Conservation (phyloP, 2,329 filamentous ascomycete species). For the Alternaria gansuensis region DNA sequence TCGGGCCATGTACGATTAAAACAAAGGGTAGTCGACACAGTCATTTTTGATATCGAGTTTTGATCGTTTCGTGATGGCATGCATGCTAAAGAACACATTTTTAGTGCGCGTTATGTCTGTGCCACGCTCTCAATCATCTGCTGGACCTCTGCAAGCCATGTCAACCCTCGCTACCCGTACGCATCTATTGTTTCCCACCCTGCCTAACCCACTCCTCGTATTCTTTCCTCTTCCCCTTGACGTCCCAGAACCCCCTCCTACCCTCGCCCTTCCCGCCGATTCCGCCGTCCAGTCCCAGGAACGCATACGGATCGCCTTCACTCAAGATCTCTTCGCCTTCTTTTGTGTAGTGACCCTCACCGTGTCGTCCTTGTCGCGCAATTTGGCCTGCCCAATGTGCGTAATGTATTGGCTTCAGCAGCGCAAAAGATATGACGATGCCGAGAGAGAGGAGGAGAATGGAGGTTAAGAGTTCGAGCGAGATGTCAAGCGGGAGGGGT, state of each 20-base stretch:
- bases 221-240: constrained; percentile 83
- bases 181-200: constrained; percentile 28
- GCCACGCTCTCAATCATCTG: background rate
- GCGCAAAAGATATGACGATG: constrained; percentile 78
- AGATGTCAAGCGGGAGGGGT: constrained; percentile 81
- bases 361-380: constrained; percentile 74
- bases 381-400: constrained; percentile 83
- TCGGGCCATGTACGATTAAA: constrained; percentile 2
- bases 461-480: constrained; percentile 82
- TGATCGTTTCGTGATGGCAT: background rate
- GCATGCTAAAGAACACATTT: background rate
- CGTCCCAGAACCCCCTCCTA: constrained; percentile 84
- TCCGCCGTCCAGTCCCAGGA: constrained; percentile 63
- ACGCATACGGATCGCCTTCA: constrained; percentile 77
- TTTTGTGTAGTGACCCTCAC: constrained; percentile 65
- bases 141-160: background rate
- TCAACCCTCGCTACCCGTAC: background rate
- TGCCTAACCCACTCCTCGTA: constrained; percentile 75
- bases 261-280: constrained; percentile 70
- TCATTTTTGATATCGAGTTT: background rate
- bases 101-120: background rate
- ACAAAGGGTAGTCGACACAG: background rate
- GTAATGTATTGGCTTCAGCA: constrained; percentile 85
- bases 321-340: constrained; percentile 73
- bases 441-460: constrained; percentile 83